Evolutionary conservation across 441 rosid genomes (phyloP).

Genomic region (Geranium incanum): DNA sequence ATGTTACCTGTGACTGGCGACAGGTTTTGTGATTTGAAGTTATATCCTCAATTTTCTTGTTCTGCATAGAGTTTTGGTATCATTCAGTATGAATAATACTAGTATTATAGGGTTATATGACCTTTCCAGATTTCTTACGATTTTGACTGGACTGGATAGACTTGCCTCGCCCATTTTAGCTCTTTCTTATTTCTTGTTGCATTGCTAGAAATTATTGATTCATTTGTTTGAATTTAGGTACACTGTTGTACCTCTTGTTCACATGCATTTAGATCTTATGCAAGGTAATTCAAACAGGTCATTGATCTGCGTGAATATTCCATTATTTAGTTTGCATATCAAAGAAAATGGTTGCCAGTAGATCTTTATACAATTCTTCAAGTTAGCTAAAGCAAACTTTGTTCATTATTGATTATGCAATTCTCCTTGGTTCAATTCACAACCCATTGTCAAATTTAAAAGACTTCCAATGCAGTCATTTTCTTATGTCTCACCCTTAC

Average conservation of each 20-base stretch:
- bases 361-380: no score
- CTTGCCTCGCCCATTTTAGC: background rate
- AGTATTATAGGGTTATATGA: background rate
- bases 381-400: no score
- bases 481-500: background rate
- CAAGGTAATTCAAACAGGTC: background rate
- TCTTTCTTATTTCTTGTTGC: background rate
- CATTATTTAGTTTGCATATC: background rate
- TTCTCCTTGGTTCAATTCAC: background rate
- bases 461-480: background rate
- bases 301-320: background rate
- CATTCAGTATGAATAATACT: background rate
- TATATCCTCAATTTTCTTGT: background rate
- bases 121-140: background rate
- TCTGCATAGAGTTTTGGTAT: background rate
- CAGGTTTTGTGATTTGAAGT: background rate
- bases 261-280: slow-evolving; percentile 1
- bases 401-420: no score
- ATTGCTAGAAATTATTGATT: background rate
- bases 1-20: background rate
- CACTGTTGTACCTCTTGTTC: background rate
- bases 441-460: background rate
- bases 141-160: background rate
- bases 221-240: background rate
- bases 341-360: no score